phyloP scores from a whole-genome alignment of 257 asterid genomes.

The Solanum gandarillasii region DNA sequence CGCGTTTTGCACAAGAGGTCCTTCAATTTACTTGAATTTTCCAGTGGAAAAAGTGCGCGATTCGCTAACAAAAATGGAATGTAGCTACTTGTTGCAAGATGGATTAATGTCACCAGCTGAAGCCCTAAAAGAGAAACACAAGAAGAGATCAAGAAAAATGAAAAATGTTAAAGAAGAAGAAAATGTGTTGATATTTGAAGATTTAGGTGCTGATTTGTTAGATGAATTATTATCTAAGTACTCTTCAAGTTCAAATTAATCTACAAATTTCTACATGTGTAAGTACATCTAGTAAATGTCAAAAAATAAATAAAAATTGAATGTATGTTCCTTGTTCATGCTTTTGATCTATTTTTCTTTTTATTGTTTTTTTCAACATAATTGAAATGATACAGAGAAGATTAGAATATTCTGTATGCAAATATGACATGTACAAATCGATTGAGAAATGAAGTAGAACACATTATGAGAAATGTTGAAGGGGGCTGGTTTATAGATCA shows the following conservation, averaged over 20 bases:
- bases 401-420: neutral
- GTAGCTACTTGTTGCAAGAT: neutral
- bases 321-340: neutral
- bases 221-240: conserved; percentile 6
- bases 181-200: conserved; percentile 1
- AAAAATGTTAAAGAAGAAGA: neutral
- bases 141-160: neutral
- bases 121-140: conserved; percentile 6
- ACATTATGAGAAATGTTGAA: too few species aligned
- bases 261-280: neutral
- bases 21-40: neutral
- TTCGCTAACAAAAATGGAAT: neutral
- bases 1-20: neutral
- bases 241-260: neutral
- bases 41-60: neutral
- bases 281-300: neutral
- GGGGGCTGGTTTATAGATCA: neutral
- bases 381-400: neutral
- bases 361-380: neutral
- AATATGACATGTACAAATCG: neutral
- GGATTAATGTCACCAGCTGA: neutral
- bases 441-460: neutral
- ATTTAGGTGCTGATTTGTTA: conserved; percentile 3
- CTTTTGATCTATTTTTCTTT: neutral
- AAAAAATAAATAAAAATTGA: neutral